Evolutionary conservation across 805 yeast genomes (phyloP).

Genomic region (Yarrowia sp.): DNA sequence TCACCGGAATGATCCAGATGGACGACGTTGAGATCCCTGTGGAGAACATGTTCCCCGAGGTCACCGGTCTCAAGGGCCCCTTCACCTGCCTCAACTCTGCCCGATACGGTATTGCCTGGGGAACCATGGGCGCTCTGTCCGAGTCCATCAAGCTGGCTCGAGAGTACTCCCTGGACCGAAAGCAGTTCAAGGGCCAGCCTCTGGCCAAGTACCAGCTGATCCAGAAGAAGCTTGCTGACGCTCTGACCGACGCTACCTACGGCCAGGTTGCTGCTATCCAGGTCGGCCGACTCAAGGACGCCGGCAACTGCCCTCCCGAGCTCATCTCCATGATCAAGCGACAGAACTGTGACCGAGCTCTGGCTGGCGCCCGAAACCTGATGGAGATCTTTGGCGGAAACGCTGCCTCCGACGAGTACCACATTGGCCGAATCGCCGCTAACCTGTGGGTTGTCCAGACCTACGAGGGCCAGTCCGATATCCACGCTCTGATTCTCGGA

Average conservation of each 20-base stretch:
- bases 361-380: constrained; percentile 50
- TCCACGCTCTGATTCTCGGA: constrained; percentile 54
- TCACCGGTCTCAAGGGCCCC: constrained; percentile 55
- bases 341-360: constrained; percentile 55
- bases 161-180: constrained; percentile 52
- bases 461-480: constrained; percentile 57
- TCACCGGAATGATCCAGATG: constrained; percentile 55
- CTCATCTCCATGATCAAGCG: constrained; percentile 55
- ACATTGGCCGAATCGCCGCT: constrained; percentile 54
- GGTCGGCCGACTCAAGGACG: constrained; percentile 54
- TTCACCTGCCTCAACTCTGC: constrained; percentile 56
- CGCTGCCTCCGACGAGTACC: constrained; percentile 55
- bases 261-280: constrained; percentile 53
- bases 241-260: constrained; percentile 53
- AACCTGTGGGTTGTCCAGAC: constrained; percentile 56
- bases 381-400: constrained; percentile 58
- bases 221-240: constrained; percentile 55
- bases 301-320: constrained; percentile 52
- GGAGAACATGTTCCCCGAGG: constrained; percentile 53
- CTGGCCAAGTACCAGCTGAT: constrained; percentile 54
- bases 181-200: constrained; percentile 52
- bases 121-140: constrained; percentile 55
- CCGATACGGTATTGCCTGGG: constrained; percentile 56
- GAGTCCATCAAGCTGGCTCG: constrained; percentile 52
- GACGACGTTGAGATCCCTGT: constrained; percentile 56